phyloP scores from a whole-genome alignment of 1,284 basidiomycete genomes.

The Ceratobasidium sp. region DNA sequence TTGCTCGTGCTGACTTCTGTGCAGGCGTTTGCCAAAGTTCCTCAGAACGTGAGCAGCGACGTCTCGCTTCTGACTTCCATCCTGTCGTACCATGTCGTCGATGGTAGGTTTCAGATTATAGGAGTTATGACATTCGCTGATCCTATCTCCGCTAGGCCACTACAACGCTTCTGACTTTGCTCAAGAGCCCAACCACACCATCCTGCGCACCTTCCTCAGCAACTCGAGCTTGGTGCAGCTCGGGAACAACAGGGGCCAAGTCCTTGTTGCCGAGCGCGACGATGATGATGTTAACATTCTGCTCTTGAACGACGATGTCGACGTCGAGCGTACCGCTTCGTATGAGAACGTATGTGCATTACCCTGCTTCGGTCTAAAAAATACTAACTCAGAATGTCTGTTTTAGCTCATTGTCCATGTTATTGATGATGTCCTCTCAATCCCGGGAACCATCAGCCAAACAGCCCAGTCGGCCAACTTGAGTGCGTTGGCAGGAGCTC shows the following conservation, averaged over 20 bases:
- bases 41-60: conserved; percentile 58
- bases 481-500: conserved; percentile 56
- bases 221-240: conserved; percentile 64
- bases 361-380: conserved; percentile 46
- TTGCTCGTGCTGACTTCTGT: background rate
- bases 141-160: conserved; percentile 44
- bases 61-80: conserved; percentile 61
- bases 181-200: conserved; percentile 62
- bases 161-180: conserved; percentile 43
- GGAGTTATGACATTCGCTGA: conserved; percentile 63
- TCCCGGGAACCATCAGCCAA: conserved; percentile 66
- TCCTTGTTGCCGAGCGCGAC: conserved; percentile 66
- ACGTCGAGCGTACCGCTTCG: conserved; percentile 63
- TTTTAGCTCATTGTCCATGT: conserved; percentile 56
- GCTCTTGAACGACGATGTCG: conserved; percentile 62
- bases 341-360: conserved; percentile 60
- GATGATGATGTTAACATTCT: conserved; percentile 65
- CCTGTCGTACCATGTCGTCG: conserved; percentile 74
- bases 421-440: conserved; percentile 67
- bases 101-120: conserved; percentile 64
- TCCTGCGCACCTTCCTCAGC: conserved; percentile 74
- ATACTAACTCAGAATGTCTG: conserved; percentile 61
- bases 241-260: conserved; percentile 71
- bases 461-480: conserved; percentile 63
- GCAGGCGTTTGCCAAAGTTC: conserved; percentile 53